These are phyloP conservation scores for Malus orientalis DNA, from an alignment of 306 rosid genomes.

Conservation along the genomic window DNA sequence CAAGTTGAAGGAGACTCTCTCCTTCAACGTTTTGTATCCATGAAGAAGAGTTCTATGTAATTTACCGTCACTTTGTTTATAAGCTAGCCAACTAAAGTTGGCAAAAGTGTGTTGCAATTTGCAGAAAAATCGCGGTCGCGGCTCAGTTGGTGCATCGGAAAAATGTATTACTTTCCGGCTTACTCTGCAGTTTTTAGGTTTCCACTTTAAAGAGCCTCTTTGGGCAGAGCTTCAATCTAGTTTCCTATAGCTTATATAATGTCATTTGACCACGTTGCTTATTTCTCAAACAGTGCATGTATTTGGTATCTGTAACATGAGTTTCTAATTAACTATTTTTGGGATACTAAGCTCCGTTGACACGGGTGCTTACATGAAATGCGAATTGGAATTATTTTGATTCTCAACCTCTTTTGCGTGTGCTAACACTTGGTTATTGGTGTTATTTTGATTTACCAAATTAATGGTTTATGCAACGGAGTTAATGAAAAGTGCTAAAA, in stretches of 20 bases:
- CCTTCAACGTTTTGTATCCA: slow-evolving; percentile 7
- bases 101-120: not conserved
- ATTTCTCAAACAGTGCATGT: not conserved
- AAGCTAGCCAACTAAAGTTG: not conserved
- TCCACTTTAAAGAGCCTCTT: not conserved
- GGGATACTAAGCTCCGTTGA: no score
- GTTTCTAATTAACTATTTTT: no score
- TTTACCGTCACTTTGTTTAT: not conserved
- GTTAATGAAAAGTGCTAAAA: no score
- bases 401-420: no score
- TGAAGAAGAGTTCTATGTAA: not conserved
- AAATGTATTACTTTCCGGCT: not conserved
- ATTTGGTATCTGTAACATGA: no score
- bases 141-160: not conserved
- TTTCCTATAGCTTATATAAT: not conserved
- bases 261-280: not conserved
- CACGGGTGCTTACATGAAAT: no score
- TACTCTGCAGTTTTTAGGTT: not conserved
- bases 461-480: no score
- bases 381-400: no score
- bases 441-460: no score
- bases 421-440: no score
- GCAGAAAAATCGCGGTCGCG: not conserved
- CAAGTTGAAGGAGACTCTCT: slow-evolving; percentile 17
- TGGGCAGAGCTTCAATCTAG: not conserved